Evolutionary conservation across 768 basidiomycete genomes (phyloP).

Genomic region (Tylopilus rubrobrunneus): DNA sequence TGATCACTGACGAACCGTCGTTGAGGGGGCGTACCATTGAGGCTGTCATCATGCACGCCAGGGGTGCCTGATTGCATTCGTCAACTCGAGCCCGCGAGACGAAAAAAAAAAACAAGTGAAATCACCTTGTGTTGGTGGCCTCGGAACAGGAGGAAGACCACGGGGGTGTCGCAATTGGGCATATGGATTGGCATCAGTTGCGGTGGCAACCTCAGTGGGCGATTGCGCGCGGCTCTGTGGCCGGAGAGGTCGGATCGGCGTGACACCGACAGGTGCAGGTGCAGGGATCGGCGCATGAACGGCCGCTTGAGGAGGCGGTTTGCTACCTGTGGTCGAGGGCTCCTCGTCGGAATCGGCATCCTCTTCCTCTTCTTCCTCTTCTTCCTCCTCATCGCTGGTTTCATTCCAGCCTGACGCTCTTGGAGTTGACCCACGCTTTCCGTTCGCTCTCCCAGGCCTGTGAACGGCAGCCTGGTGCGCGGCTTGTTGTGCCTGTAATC

Average conservation of each 20-base stretch:
- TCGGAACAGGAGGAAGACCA: slow-evolving; percentile 63
- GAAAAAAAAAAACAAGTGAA: slow-evolving; percentile 8
- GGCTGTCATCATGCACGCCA: slow-evolving; percentile 46
- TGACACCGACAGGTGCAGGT: slow-evolving; percentile 17
- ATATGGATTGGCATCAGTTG: slow-evolving; percentile 35
- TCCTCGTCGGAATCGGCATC: slow-evolving; percentile 62
- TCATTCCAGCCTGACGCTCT: slow-evolving; percentile 50
- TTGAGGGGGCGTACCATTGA: slow-evolving; percentile 32
- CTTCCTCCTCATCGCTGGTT: slow-evolving; percentile 75
- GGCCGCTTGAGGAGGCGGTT: slow-evolving; percentile 28
- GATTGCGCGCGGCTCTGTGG: slow-evolving; percentile 31
- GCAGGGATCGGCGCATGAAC: slow-evolving; percentile 15
- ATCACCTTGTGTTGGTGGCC: slow-evolving; percentile 42
- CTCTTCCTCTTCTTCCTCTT: slow-evolving; percentile 71
- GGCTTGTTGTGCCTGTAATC: slow-evolving; percentile 77
- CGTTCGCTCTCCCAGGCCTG: slow-evolving; percentile 61
- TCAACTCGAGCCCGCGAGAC: slow-evolving; percentile 5
- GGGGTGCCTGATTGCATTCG: slow-evolving; percentile 10
- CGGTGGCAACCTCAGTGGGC: slow-evolving; percentile 26
- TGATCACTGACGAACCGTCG: slow-evolving; percentile 55
- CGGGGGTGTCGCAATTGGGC: slow-evolving; percentile 56
- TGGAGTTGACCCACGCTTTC: slow-evolving; percentile 38
- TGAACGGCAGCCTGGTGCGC: slow-evolving; percentile 76
- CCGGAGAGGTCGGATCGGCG: slow-evolving; percentile 27
- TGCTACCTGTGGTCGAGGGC: slow-evolving; percentile 32